Conservation (phyloP, 768 basidiomycete genomes). For the Leccinum obscurum region DNA sequence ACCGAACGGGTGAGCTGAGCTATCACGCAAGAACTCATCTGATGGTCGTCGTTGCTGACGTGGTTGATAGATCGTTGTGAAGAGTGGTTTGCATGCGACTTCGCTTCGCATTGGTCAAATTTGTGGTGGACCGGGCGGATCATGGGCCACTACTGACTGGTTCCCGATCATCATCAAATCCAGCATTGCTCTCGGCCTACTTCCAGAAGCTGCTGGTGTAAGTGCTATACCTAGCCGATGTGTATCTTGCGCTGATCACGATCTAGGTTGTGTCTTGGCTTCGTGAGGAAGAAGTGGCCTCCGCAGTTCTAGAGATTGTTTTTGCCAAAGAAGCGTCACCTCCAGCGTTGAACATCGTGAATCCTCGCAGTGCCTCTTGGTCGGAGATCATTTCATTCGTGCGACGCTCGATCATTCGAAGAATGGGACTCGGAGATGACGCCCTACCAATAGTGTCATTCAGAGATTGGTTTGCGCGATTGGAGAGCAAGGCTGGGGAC, state of each 20-base stretch:
- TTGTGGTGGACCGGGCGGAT: constrained; percentile 41
- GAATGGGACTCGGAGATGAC: background rate
- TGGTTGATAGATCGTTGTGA: constrained; percentile 35
- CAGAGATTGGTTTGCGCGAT: constrained; percentile 34
- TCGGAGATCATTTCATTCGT: constrained; percentile 29
- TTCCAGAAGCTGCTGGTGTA: constrained; percentile 36
- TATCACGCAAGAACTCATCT: too few species aligned
- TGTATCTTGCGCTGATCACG: background rate
- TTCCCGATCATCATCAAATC: constrained; percentile 44
- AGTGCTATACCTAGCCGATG: too few species aligned
- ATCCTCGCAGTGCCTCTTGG: constrained; percentile 40
- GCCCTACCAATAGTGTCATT: constrained; percentile 35
- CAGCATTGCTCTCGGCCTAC: constrained; percentile 26
- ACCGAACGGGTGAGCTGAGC: constrained; percentile 35
- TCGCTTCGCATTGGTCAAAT: constrained; percentile 50
- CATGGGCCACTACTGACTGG: constrained; percentile 49
- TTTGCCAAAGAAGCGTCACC: constrained; percentile 18
- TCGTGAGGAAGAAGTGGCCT: constrained; percentile 40
- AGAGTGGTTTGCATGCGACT: constrained; percentile 37
- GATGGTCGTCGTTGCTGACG: background rate
- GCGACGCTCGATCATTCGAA: constrained; percentile 16
- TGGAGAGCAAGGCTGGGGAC: constrained; percentile 24
- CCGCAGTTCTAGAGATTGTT: constrained; percentile 32
- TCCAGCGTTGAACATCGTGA: constrained; percentile 37
- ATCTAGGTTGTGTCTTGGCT: constrained; percentile 45